A percentile compares a stretch with the other conserved stretches of the same genome.
Conservation (phyloP, 495 filamentous ascomycete genomes). For the Podospora pseudocomata region DNA sequence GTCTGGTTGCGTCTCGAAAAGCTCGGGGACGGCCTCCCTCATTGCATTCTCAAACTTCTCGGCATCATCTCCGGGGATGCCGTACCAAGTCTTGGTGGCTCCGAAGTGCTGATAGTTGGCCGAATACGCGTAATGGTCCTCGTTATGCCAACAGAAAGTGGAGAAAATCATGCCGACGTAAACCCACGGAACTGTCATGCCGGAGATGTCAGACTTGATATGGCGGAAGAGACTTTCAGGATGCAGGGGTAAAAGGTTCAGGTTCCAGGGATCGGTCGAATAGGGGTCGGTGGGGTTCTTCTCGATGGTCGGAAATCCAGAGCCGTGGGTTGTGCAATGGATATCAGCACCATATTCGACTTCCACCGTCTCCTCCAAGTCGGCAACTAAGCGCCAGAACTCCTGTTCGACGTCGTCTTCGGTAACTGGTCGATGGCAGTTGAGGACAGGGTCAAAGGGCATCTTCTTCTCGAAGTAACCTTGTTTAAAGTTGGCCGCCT, state of each 20-base stretch:
- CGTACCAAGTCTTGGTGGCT: slow-evolving; percentile 99
- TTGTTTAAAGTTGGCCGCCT: slow-evolving; percentile 90
- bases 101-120: slow-evolving; percentile 99
- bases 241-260: slow-evolving; percentile 89
- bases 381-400: slow-evolving; percentile 94
- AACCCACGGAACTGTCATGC: slow-evolving; percentile 99
- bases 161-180: slow-evolving; percentile 99
- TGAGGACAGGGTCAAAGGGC: slow-evolving; percentile 81
- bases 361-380: slow-evolving; percentile 89
- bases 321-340: slow-evolving; percentile 96
- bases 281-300: slow-evolving; percentile 82
- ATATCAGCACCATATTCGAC: slow-evolving; percentile 99
- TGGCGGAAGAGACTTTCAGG: slow-evolving; percentile 91
- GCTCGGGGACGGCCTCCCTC: slow-evolving; percentile 88
- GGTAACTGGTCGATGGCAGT: slow-evolving; percentile 72
- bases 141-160: slow-evolving; percentile 99
- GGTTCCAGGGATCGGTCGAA: slow-evolving; percentile 89
- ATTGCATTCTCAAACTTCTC: slow-evolving; percentile 94
- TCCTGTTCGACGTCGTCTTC: slow-evolving; percentile 97
- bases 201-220: slow-evolving; percentile 98
- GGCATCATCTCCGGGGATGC: slow-evolving; percentile 89
- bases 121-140: slow-evolving; percentile 97
- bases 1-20: slow-evolving; percentile 96
- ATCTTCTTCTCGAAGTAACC: slow-evolving; percentile 87
- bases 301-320: slow-evolving; percentile 94